These are phyloP conservation scores for Sugiyamaella mastotermitis DNA, from an alignment of 805 yeast species.

Conservation along the genomic window DNA sequence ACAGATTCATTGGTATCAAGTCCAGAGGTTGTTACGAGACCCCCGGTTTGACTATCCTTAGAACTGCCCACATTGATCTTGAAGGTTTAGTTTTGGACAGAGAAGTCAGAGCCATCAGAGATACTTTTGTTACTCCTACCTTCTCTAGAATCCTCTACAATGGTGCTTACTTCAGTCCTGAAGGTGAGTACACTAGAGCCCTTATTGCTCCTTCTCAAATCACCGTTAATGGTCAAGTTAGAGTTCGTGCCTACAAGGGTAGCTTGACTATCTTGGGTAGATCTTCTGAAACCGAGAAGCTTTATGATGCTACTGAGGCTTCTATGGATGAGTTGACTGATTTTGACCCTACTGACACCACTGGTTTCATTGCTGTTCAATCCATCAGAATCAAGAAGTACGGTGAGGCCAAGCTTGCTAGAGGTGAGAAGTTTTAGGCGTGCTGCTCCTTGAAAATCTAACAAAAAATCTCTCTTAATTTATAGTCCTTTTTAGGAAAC, in stretches of 20 bases:
- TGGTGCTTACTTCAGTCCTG: conserved; percentile 98
- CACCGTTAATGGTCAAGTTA: conserved; percentile 93
- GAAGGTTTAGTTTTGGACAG: conserved; percentile 97
- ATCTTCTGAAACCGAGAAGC: conserved; percentile 90
- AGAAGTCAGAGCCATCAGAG: conserved; percentile 96
- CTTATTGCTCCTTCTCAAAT: conserved; percentile 83
- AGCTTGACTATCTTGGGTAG: conserved; percentile 80
- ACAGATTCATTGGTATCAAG: conserved; percentile 97
- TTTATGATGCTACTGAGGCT: conserved; percentile 96
- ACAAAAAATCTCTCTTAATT: too few relatives aligned
- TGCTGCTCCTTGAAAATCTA: too few relatives aligned
- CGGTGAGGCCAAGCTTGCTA: conserved; percentile 90
- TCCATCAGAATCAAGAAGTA: conserved; percentile 97
- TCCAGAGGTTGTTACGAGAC: conserved; percentile 99
- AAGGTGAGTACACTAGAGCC: conserved; percentile 87
- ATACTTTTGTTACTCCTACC: conserved; percentile 87
- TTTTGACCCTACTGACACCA: conserved; percentile 92
- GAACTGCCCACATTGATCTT: conserved; percentile 90
- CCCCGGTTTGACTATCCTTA: conserved; percentile 92
- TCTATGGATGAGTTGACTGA: conserved; percentile 99
- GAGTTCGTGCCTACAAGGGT: conserved; percentile 93
- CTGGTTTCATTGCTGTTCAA: conserved; percentile 97
- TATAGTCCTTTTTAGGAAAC: too few relatives aligned
- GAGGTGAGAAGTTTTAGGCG: conserved; percentile 41
- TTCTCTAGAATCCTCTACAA: conserved; percentile 89